Base-by-base conservation (phyloP, 257 asterid species). In the Solanum ossicruentum region DNA sequence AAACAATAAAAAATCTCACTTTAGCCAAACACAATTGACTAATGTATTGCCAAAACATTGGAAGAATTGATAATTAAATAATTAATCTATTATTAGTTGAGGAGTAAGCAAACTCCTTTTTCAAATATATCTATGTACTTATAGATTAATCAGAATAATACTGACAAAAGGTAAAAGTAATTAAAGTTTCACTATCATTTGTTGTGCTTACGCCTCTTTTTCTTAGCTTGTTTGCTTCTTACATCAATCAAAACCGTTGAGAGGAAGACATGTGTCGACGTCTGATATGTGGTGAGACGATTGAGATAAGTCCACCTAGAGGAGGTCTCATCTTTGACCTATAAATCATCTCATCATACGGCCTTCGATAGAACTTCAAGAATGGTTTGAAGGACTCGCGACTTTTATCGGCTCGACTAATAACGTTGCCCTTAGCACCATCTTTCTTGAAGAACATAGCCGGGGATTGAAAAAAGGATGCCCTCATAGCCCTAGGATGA, bases 281-380 rank as follows among this genome's bases (percentile, higher is more conserved):
- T 66, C 83, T 90, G 39, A 93, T 39, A 0, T 93, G 98, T 0
- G 98, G 95, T 13, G 98, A 87, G 41, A 96, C 94, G 70, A 97
- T 95, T 15, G 99, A 95, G 84, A 97, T 89, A 52, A 95, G 93
- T 43, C 99, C 98, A 1, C 99, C 97, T 0, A 95, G 89, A 0
- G 98, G 99, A 0, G 99, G 99, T 84, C 91, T 90, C 97, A 97
- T 95, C 89, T 94, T 95, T 16, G 99, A 93, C 84, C 98, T 39
- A 49, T 97, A 97, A 86, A 85, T 90, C 99, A 97, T 97, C 87
- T 97, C 99, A 26, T 97, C 97, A 45, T 97, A 95, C 15, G 97
- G 99, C 49, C 94, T 85, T 5, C 97, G 92, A 69, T 97, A 97
- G 58, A 97, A 94, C 60, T 89, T 95, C 88, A 95, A 26, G 36